Conservation (phyloP, 495 filamentous ascomycete species). For the Neurospora sublineolata region DNA sequence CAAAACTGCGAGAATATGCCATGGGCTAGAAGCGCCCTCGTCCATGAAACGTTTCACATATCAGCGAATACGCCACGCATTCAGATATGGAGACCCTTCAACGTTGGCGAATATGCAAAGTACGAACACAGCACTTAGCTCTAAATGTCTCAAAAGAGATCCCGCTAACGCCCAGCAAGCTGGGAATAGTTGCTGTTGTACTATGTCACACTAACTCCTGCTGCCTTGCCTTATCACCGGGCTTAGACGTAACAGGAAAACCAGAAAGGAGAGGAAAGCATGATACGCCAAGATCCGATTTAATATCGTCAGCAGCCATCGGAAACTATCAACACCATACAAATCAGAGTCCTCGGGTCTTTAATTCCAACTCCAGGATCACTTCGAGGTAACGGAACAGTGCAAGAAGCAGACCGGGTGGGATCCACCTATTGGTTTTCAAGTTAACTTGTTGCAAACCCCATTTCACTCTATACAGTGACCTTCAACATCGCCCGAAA, state of each 20-base stretch:
- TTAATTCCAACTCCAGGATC: too few species aligned
- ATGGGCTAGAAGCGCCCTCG: background rate
- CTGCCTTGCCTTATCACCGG: background rate
- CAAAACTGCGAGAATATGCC: background rate
- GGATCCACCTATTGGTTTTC: too few species aligned
- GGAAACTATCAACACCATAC: background rate
- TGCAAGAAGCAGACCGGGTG: too few species aligned
- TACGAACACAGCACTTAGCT: background rate
- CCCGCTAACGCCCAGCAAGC: background rate
- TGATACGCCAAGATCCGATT: background rate
- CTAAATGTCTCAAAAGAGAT: background rate
- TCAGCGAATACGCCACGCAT: background rate
- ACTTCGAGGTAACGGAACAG: too few species aligned
- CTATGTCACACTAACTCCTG: background rate
- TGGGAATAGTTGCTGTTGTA: background rate
- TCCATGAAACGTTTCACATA: background rate
- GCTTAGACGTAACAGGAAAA: background rate
- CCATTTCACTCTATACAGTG: too few species aligned
- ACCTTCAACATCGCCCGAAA: too few species aligned
- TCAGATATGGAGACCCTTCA: background rate
- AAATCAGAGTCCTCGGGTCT: too few species aligned
- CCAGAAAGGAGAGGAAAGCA: background rate
- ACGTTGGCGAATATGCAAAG: background rate
- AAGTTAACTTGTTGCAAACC: too few species aligned
- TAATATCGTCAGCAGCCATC: background rate